Evolutionary conservation across 2,329 filamentous ascomycete genomes (phyloP).

Genomic region (Dryadomyces sulphureus): DNA sequence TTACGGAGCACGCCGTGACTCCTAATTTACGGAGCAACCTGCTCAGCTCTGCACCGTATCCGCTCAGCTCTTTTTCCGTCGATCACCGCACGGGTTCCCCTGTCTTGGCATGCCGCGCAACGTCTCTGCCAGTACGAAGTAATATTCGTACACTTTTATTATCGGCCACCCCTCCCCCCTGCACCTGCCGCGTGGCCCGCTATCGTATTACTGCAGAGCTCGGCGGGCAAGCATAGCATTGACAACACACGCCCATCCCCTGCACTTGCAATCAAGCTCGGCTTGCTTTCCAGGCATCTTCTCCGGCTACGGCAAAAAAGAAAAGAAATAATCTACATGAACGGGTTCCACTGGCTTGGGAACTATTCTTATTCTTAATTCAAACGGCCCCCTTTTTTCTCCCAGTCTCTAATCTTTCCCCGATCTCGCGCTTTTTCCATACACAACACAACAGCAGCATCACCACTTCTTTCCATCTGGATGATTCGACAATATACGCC

Average conservation of each 20-base stretch:
- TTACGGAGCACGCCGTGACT: too few species aligned
- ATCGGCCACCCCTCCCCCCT: not conserved
- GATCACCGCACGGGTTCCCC: not conserved
- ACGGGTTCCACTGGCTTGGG: not conserved
- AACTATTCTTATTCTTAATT: not conserved
- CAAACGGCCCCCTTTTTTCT: not conserved
- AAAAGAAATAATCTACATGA: not conserved
- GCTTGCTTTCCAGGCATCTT: not conserved
- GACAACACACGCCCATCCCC: not conserved
- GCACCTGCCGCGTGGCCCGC: not conserved
- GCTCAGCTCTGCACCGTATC: not conserved
- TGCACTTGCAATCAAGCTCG: not conserved
- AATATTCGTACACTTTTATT: not conserved
- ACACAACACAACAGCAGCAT: too few species aligned
- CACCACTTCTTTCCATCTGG: too few species aligned
- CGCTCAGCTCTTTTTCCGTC: not conserved
- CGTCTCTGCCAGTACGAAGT: not conserved
- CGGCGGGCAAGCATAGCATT: too few species aligned
- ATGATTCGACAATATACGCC: not conserved
- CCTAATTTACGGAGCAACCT: not conserved
- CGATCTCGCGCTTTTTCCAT: not conserved
- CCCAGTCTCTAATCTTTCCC: not conserved
- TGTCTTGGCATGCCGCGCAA: not conserved
- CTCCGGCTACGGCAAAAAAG: not conserved
- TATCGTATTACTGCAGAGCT: too few species aligned